A percentile compares a stretch with the other conserved stretches of the same genome.
Evolutionary conservation across 2,329 filamentous ascomycete genomes (phyloP).

Genomic region (Botrytis cinerea): DNA sequence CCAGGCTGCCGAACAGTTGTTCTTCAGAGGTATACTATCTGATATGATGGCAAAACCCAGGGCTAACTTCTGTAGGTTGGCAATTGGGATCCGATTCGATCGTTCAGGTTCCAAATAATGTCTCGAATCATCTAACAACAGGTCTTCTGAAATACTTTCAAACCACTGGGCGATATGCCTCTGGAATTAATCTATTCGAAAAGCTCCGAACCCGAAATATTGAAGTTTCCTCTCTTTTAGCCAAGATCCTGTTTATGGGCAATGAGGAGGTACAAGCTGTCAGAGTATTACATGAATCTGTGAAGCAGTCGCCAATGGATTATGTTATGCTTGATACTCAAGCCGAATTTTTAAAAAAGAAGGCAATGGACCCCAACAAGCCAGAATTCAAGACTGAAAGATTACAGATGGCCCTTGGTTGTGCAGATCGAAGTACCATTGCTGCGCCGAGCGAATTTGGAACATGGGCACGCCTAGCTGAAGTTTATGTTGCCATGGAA

Average conservation of each 20-base stretch:
- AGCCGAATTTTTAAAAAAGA: conserved; percentile 85
- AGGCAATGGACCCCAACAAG: conserved; percentile 61
- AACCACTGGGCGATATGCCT: conserved; percentile 90
- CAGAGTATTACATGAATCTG: conserved; percentile 79
- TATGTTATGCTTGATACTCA: conserved; percentile 95
- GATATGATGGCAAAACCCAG: neutral
- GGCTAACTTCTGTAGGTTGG: conserved; percentile 62
- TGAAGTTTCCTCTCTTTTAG: conserved; percentile 89
- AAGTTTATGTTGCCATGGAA: conserved; percentile 91
- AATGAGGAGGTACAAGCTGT: conserved; percentile 98
- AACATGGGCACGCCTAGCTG: conserved; percentile 90
- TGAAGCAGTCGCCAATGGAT: conserved; percentile 94
- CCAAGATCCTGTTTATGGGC: conserved; percentile 88
- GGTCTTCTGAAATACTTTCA: conserved; percentile 92
- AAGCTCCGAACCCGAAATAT: conserved; percentile 89
- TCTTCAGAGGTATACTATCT: conserved; percentile 72
- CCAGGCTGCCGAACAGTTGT: conserved; percentile 89
- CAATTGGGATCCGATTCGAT: conserved; percentile 95
- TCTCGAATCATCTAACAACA: conserved; percentile 93
- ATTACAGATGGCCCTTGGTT: conserved; percentile 83
- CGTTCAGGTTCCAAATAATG: conserved; percentile 94
- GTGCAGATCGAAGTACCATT: conserved; percentile 91
- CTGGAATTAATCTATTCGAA: conserved; percentile 96
- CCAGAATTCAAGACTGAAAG: conserved; percentile 64
- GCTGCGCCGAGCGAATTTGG: conserved; percentile 96